Evolutionary conservation across 2,329 filamentous ascomycete species (phyloP).

Genomic region (Fusarium illudens): DNA sequence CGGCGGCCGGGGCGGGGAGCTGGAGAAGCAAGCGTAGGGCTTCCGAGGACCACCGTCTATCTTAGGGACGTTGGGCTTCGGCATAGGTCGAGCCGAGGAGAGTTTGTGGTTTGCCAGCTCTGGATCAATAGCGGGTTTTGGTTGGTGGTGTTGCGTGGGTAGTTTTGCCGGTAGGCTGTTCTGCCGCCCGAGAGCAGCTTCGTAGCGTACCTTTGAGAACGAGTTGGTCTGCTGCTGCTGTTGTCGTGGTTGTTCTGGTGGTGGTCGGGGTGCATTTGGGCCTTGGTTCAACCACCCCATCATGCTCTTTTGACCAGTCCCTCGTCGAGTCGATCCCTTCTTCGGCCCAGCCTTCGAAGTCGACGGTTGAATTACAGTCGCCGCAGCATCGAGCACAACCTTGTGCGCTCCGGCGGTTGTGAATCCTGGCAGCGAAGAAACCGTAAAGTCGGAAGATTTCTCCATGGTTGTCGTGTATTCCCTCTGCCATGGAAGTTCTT

Average conservation of each 20-base stretch:
- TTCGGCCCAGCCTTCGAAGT: conserved; percentile 32
- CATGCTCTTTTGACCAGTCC: conserved; percentile 53
- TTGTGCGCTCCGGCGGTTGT: conserved; percentile 68
- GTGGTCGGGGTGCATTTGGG: conserved; percentile 19
- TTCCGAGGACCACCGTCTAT: conserved; percentile 45
- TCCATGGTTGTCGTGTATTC: conserved; percentile 71
- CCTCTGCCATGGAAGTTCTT: conserved; percentile 51
- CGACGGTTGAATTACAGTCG: conserved; percentile 23
- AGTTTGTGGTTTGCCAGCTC: conserved; percentile 53
- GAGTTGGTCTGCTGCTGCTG: conserved; percentile 28
- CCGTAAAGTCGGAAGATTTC: conserved; percentile 64
- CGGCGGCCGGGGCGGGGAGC: conserved; percentile 57
- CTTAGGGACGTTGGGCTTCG: conserved; percentile 45
- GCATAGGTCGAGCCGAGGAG: conserved; percentile 46
- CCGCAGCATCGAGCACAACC: conserved; percentile 45
- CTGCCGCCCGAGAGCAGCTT: conserved; percentile 39
- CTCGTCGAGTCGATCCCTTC: conserved; percentile 45
- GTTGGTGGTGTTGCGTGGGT: conserved; percentile 2
- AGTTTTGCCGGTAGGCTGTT: conserved; percentile 10
- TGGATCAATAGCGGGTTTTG: conserved; percentile 42
- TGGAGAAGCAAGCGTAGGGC: conserved; percentile 66
- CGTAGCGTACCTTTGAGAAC: conserved; percentile 37
- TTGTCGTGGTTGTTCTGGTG: conserved; percentile 13
- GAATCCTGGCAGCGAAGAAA: conserved; percentile 66
- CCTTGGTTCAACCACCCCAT: conserved; percentile 51